Conservation (phyloP, 768 basidiomycete species). For the Termitomyces sp. region DNA sequence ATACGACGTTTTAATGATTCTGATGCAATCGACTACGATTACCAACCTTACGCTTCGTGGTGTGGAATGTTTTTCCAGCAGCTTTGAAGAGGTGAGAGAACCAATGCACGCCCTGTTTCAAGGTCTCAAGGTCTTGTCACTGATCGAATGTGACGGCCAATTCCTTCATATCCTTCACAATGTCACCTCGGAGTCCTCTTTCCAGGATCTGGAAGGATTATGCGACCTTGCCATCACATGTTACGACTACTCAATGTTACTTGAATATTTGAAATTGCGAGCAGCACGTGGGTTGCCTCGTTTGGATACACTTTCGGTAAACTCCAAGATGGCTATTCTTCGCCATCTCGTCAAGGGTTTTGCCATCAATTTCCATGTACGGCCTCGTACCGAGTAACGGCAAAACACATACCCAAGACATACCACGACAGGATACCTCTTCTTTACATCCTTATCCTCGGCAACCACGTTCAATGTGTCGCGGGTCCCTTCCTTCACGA, state of each 20-base stretch:
- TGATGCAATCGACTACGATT: conserved; percentile 7
- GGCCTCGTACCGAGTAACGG: neutral
- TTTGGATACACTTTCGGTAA: conserved; percentile 10
- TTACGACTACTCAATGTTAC: conserved; percentile 7
- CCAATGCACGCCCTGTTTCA: conserved; percentile 8
- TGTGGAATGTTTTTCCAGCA: conserved; percentile 12
- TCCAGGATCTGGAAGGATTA: conserved; percentile 1
- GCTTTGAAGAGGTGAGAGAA: conserved; percentile 4
- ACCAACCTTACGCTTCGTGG: conserved; percentile 11
- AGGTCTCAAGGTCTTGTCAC: conserved; percentile 7
- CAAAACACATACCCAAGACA: neutral
- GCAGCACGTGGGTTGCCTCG: conserved; percentile 7
- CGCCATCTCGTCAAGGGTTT: conserved; percentile 8
- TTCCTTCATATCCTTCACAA: conserved; percentile 11
- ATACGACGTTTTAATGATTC: conserved; percentile 1
- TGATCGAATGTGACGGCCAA: conserved; percentile 10
- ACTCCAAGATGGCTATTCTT: conserved; percentile 11
- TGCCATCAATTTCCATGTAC: conserved; percentile 2
- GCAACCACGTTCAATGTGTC: neutral
- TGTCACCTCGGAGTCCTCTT: conserved; percentile 1
- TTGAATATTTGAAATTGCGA: conserved; percentile 11
- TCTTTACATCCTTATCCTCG: neutral
- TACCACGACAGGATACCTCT: neutral
- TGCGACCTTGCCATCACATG: conserved; percentile 12
- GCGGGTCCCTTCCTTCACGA: neutral